A percentile compares a stretch with the other conserved stretches of the same genome.
Evolutionary conservation across 2,329 filamentous ascomycete species (phyloP).

Genomic region (Sclerotinia borealis): DNA sequence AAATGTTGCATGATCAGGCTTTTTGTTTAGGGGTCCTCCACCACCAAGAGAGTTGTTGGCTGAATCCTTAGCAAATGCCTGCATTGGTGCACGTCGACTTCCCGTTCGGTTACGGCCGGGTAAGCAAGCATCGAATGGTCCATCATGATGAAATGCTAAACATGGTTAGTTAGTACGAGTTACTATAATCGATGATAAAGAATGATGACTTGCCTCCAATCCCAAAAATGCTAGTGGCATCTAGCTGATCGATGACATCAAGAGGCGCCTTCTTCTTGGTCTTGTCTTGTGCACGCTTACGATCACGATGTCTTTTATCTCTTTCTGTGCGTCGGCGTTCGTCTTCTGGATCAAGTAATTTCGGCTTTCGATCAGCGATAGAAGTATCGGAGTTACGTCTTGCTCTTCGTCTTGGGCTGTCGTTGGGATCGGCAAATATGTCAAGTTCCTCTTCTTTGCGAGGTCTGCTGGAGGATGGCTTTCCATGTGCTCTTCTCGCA

Average conservation of each 20-base stretch:
- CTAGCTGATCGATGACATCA: constrained; percentile 93
- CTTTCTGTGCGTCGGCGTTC: constrained; percentile 53
- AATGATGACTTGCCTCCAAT: constrained; percentile 64
- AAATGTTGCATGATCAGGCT: constrained; percentile 80
- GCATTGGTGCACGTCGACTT: constrained; percentile 82
- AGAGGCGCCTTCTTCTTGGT: constrained; percentile 40
- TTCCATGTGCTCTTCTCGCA: constrained; percentile 41
- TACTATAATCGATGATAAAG: neutral
- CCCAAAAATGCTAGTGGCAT: constrained; percentile 93
- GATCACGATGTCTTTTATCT: constrained; percentile 41
- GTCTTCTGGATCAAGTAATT: constrained; percentile 51
- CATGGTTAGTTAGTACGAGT: constrained; percentile 10
- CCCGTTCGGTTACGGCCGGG: constrained; percentile 86
- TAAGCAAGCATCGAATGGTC: constrained; percentile 93
- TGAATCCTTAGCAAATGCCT: constrained; percentile 89
- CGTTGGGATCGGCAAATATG: constrained; percentile 34
- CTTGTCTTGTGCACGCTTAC: constrained; percentile 36
- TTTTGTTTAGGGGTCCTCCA: constrained; percentile 72
- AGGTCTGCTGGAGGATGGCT: constrained; percentile 22
- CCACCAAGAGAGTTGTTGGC: constrained; percentile 90
- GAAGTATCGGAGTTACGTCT: constrained; percentile 79
- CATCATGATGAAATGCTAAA: constrained; percentile 95
- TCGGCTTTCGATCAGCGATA: constrained; percentile 46
- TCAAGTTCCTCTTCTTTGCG: constrained; percentile 23
- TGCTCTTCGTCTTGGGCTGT: constrained; percentile 42